These are phyloP conservation scores for Zea mays DNA, from an alignment of 176 grass and related monocot genomes.

Conservation along the genomic window DNA sequence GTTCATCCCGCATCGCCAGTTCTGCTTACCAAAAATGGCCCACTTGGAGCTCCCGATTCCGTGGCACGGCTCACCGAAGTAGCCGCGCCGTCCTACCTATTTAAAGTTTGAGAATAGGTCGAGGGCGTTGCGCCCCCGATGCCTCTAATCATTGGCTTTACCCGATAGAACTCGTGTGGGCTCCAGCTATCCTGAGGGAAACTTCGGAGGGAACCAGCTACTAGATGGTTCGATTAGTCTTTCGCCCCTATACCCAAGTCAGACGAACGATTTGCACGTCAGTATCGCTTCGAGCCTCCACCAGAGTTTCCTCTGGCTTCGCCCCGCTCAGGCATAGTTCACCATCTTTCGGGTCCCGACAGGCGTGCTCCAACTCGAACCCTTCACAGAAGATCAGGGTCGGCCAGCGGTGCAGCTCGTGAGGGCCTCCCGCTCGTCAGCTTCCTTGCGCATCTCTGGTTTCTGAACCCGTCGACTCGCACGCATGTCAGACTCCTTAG, in stretches of 20 bases:
- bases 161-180: slow-evolving; percentile 67
- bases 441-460: too few species aligned
- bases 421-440: too few species aligned
- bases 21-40: slow-evolving; percentile 78
- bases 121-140: slow-evolving; percentile 74
- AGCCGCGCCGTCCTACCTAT: slow-evolving; percentile 47
- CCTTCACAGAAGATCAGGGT: slow-evolving; percentile 60
- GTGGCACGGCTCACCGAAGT: slow-evolving; percentile 15
- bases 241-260: slow-evolving; percentile 91
- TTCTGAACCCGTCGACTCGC: too few species aligned
- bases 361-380: slow-evolving; percentile 75
- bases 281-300: slow-evolving; percentile 82
- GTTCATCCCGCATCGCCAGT: slow-evolving; percentile 76
- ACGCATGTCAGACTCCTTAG: too few species aligned
- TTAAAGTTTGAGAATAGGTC: slow-evolving; percentile 95
- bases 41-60: slow-evolving; percentile 55
- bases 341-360: slow-evolving; percentile 88
- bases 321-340: slow-evolving; percentile 78
- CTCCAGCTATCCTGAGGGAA: slow-evolving; percentile 77
- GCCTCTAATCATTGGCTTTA: slow-evolving; percentile 93
- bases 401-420: neutral
- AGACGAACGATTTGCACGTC: slow-evolving; percentile 82
- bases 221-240: slow-evolving; percentile 96
- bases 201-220: slow-evolving; percentile 87
- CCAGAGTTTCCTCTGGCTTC: slow-evolving; percentile 82